These are phyloP conservation scores for Epichloe sp. DNA, from an alignment of 2,329 filamentous ascomycete genomes.

Conservation along the genomic window DNA sequence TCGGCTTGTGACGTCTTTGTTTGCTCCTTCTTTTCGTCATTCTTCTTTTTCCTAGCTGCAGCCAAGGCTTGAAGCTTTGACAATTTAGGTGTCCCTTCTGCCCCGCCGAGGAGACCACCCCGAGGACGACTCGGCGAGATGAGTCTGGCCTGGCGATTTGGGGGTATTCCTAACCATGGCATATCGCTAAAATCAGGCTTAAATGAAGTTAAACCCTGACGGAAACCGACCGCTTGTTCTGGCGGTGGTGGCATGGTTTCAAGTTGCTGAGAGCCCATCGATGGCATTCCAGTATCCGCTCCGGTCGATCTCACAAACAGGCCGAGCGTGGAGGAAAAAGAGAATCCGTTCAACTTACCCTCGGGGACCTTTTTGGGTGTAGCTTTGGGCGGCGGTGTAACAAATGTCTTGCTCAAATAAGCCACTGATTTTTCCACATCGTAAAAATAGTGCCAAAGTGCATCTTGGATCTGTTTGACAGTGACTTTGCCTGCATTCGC, in stretches of 20 bases:
- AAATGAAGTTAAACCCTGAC: not conserved
- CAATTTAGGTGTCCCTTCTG: conserved; percentile 51
- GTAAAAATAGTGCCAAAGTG: conserved; percentile 93
- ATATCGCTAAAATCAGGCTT: conserved; percentile 59
- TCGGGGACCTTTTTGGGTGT: conserved; percentile 28
- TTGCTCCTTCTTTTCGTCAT: conserved; percentile 42
- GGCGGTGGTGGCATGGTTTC: not conserved
- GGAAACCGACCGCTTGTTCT: not conserved
- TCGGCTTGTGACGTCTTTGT: conserved; percentile 14
- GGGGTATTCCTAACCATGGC: conserved; percentile 69
- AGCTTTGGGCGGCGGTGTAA: conserved; percentile 23
- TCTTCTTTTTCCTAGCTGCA: conserved; percentile 73
- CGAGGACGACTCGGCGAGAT: conserved; percentile 40
- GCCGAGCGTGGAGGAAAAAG: conserved; percentile 16
- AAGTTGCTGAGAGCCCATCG: conserved; percentile 3
- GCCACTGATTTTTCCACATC: conserved; percentile 75
- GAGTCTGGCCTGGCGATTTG: conserved; percentile 50
- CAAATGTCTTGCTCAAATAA: conserved; percentile 59
- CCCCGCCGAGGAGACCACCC: conserved; percentile 67
- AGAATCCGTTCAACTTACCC: conserved; percentile 26
- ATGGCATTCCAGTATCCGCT: conserved; percentile 17
- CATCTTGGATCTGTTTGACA: conserved; percentile 63
- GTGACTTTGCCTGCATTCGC: conserved; percentile 42
- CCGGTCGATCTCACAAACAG: conserved; percentile 17
- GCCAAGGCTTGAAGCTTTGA: conserved; percentile 88